A percentile compares a stretch with the other conserved stretches of the same genome.
phyloP scores from a whole-genome alignment of 2,329 filamentous ascomycete species.

The Pseudogymnoascus sp. region DNA sequence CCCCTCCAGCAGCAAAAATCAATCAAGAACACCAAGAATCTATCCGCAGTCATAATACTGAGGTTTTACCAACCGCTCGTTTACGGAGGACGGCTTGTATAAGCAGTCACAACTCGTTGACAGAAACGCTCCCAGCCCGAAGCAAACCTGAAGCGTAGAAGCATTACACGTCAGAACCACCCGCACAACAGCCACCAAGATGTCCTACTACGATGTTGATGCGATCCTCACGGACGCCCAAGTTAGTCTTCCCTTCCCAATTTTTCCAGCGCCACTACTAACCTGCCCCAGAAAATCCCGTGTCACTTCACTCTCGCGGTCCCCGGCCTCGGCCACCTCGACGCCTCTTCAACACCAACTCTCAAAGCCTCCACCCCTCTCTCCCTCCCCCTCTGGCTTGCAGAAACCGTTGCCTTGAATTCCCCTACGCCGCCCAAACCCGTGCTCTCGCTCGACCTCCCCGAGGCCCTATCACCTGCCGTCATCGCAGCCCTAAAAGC shows the following conservation, averaged over 20 bases:
- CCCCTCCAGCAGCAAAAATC: neutral
- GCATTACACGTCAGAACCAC: neutral
- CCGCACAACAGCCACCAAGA: conserved; percentile 22
- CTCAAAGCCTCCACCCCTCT: conserved; percentile 76
- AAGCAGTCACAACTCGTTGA: neutral
- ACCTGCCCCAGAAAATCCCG: conserved; percentile 66
- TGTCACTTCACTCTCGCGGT: conserved; percentile 91
- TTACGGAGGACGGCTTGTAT: neutral
- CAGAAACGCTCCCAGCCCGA: neutral
- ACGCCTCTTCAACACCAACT: conserved; percentile 62
- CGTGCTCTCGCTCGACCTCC: conserved; percentile 73
- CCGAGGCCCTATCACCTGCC: conserved; percentile 63
- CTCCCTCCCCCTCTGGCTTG: conserved; percentile 85
- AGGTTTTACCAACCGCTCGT: neutral
- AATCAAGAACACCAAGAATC: neutral
- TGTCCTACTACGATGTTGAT: conserved; percentile 81
- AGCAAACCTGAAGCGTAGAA: neutral
- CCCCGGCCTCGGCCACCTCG: conserved; percentile 78
- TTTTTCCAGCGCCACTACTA: neutral
- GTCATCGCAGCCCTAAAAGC: conserved; percentile 88
- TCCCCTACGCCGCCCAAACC: conserved; percentile 39
- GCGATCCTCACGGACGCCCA: conserved; percentile 79
- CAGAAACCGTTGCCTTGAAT: conserved; percentile 79
- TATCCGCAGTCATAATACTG: neutral
- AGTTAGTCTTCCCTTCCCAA: conserved; percentile 34